phyloP scores from a whole-genome alignment of 1,284 basidiomycete species.

The Ceratobasidium papillatum region DNA sequence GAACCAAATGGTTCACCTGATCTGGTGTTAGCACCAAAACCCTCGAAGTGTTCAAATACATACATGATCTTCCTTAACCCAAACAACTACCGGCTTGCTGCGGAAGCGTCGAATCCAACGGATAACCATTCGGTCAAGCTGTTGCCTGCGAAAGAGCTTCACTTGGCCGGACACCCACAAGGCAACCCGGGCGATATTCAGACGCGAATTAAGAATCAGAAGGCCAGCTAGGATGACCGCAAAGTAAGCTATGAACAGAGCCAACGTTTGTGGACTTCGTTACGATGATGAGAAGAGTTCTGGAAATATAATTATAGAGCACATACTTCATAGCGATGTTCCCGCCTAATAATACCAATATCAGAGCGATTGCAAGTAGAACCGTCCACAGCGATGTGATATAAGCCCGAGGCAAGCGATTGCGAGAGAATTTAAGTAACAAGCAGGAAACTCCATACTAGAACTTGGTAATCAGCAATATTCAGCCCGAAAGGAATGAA shows the following conservation, averaged over 20 bases:
- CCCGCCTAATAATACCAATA: slow-evolving; percentile 62
- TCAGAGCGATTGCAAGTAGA: slow-evolving; percentile 57
- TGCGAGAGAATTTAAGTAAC: slow-evolving; percentile 70
- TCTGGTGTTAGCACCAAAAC: neutral
- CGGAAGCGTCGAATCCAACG: slow-evolving; percentile 59
- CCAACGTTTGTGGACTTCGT: slow-evolving; percentile 42
- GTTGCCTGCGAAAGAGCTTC: slow-evolving; percentile 54
- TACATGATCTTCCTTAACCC: slow-evolving; percentile 71
- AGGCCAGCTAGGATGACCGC: slow-evolving; percentile 57
- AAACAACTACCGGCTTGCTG: slow-evolving; percentile 64
- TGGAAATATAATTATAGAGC: neutral
- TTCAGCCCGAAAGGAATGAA: slow-evolving; percentile 6
- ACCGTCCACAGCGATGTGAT: slow-evolving; percentile 56
- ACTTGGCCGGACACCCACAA: slow-evolving; percentile 73
- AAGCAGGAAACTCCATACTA: slow-evolving; percentile 69
- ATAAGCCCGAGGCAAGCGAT: slow-evolving; percentile 60
- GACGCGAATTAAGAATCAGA: slow-evolving; percentile 63
- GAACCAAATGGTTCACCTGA: slow-evolving; percentile 69
- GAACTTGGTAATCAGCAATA: slow-evolving; percentile 55
- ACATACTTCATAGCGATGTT: slow-evolving; percentile 56
- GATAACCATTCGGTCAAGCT: slow-evolving; percentile 57
- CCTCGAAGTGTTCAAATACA: slow-evolving; percentile 35
- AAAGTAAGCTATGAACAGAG: slow-evolving; percentile 72
- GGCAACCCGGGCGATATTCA: slow-evolving; percentile 60
- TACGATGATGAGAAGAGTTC: neutral